phyloP scores from a whole-genome alignment of 2,329 filamentous ascomycete genomes.

The Cryphonectria nitschkei region DNA sequence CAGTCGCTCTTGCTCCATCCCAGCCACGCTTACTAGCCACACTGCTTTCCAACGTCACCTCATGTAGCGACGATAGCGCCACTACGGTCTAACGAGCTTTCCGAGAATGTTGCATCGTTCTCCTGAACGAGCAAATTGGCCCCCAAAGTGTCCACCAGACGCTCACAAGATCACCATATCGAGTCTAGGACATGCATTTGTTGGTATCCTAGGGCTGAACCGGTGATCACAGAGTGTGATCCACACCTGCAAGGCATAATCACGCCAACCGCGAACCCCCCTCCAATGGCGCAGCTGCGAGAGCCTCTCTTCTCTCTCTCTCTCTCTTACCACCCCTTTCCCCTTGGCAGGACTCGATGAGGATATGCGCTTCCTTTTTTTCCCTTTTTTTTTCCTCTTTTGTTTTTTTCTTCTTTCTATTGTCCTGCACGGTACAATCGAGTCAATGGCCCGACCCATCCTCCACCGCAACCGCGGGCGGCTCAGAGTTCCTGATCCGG shows the following conservation, averaged over 20 bases:
- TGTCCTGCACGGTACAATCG: background rate
- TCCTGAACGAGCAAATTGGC: constrained; percentile 6
- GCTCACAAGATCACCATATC: constrained; percentile 5
- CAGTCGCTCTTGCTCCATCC: background rate
- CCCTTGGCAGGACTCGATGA: background rate
- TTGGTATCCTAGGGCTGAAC: constrained; percentile 28
- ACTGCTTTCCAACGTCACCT: constrained; percentile 4
- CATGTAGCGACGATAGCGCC: background rate
- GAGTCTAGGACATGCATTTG: constrained; percentile 18
- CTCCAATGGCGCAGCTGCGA: constrained; percentile 20
- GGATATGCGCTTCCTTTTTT: background rate
- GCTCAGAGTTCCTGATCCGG: constrained; percentile 14
- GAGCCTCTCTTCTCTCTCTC: background rate
- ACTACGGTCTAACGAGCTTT: background rate
- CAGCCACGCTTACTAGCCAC: constrained; percentile 11
- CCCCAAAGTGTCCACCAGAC: constrained; percentile 20
- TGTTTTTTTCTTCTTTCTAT: background rate
- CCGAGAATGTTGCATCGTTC: background rate
- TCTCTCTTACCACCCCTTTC: too few species aligned
- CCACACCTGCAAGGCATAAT: constrained; percentile 17
- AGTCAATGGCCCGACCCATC: background rate
- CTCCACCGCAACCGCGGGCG: constrained; percentile 9
- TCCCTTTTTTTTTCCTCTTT: background rate
- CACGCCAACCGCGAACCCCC: constrained; percentile 2
- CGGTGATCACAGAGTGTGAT: constrained; percentile 18